A percentile compares a stretch with the other conserved stretches of the same genome.
Evolutionary conservation across 1,284 basidiomycete species (phyloP).

Genomic region (Tremellales sp.): DNA sequence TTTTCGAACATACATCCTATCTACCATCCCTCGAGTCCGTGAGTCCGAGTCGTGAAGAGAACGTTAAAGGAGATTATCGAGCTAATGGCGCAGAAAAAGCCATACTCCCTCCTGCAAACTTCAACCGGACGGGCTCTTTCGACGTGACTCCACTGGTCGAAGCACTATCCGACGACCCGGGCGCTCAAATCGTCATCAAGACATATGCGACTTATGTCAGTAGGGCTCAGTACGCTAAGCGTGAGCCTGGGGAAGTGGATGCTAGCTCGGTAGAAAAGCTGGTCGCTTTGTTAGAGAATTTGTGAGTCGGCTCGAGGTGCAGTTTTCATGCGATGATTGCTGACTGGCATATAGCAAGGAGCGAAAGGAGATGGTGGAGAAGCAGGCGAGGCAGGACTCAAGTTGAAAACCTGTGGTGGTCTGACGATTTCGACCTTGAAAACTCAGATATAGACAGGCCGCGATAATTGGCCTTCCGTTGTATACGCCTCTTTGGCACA

Average conservation of each 20-base stretch:
- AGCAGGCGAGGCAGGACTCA: no score
- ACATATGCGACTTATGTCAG: constrained; percentile 61
- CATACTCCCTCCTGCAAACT: neutral
- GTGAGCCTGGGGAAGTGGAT: constrained; percentile 66
- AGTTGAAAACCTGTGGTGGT: no score
- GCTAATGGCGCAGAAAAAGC: neutral
- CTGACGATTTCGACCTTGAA: no score
- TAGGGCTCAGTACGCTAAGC: constrained; percentile 61
- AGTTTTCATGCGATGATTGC: no score
- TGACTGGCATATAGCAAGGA: no score
- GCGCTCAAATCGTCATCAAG: constrained; percentile 56
- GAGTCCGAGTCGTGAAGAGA: constrained; percentile 10
- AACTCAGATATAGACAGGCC: no score
- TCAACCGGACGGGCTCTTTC: no score
- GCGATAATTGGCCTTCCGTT: no score
- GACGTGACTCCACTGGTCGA: no score
- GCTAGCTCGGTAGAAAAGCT: constrained; percentile 64
- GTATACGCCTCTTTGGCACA: no score
- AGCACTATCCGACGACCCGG: no score
- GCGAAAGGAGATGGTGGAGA: no score
- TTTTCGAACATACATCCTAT: constrained; percentile 37
- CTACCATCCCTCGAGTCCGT: constrained; percentile 34
- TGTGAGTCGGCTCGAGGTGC: constrained; percentile 51
- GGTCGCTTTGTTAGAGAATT: constrained; percentile 59
- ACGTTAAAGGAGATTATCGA: neutral